Conservation (phyloP, 495 filamentous ascomycete genomes). For the Saxophila tyrrhenica region DNA sequence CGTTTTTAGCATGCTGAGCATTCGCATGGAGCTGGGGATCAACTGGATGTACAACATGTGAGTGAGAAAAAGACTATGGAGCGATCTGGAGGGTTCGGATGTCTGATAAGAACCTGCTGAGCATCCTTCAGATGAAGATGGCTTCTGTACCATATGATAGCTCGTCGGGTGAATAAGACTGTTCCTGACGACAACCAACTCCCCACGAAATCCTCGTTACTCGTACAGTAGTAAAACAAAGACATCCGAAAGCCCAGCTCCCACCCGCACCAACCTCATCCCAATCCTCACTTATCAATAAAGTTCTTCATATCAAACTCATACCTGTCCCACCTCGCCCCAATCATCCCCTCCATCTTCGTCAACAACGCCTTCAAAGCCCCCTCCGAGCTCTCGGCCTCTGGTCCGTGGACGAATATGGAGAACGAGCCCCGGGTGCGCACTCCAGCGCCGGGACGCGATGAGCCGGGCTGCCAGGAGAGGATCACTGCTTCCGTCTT, state of each 20-base stretch:
- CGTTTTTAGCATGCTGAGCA: slow-evolving; percentile 1
- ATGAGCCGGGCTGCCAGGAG: no score
- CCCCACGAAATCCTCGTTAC: no score
- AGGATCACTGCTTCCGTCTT: no score
- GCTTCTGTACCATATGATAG: not conserved
- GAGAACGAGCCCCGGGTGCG: not conserved
- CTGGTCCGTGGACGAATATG: not conserved
- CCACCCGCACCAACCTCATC: not conserved
- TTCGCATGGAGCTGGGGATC: not conserved
- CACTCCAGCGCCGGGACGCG: no score
- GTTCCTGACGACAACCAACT: not conserved
- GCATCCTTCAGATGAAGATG: not conserved
- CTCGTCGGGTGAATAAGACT: not conserved
- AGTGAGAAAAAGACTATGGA: not conserved
- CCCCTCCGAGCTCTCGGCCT: not conserved
- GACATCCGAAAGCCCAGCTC: not conserved
- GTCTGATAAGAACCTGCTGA: not conserved
- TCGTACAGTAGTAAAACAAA: not conserved
- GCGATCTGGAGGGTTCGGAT: not conserved
- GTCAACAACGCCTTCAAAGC: not conserved
- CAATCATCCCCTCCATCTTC: not conserved
- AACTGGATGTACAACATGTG: not conserved
- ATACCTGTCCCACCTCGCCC: not conserved
- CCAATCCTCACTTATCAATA: not conserved
- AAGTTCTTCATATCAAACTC: not conserved